Conservation (phyloP, 2,329 filamentous ascomycete species). For the Cyclaneusma minus region DNA sequence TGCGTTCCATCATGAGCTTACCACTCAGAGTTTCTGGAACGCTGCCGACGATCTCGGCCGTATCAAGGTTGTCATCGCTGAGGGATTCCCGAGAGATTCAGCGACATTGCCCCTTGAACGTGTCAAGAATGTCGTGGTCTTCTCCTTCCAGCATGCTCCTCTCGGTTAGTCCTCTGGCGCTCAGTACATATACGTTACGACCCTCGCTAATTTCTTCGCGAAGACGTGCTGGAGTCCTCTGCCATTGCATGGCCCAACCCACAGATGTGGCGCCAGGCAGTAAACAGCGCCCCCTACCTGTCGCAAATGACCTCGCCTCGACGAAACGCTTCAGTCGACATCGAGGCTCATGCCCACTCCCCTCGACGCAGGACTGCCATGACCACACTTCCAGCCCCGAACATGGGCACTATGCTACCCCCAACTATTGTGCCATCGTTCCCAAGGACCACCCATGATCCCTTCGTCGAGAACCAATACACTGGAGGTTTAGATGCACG, state of each 20-base stretch:
- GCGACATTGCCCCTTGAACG: conserved; percentile 41
- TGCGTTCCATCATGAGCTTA: conserved; percentile 49
- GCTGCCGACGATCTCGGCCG: conserved; percentile 56
- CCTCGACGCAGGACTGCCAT: conserved; percentile 26
- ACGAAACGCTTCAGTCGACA: conserved; percentile 26
- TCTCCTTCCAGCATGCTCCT: conserved; percentile 77
- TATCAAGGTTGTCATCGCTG: conserved; percentile 62
- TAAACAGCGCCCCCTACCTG: conserved; percentile 20
- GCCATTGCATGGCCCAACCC: conserved; percentile 70
- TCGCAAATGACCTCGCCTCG: conserved; percentile 15
- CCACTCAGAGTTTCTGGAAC: conserved; percentile 57
- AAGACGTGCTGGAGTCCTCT: conserved; percentile 57
- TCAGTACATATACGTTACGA: neutral
- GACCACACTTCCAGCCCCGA: conserved; percentile 11
- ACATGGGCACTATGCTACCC: conserved; percentile 14
- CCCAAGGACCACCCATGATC: conserved; percentile 20
- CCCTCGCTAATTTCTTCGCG: conserved; percentile 1
- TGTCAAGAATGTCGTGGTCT: conserved; percentile 57
- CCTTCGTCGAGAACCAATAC: conserved; percentile 23
- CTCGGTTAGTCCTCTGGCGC: conserved; percentile 34
- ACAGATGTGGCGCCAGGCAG: conserved; percentile 45
- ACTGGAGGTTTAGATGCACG: conserved; percentile 8
- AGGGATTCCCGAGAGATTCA: conserved; percentile 47
- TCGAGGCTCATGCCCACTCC: conserved; percentile 48
- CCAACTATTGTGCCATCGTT: conserved; percentile 10